Evolutionary conservation across 345 rosid genomes (phyloP).

Genomic region (Salix brachista): DNA sequence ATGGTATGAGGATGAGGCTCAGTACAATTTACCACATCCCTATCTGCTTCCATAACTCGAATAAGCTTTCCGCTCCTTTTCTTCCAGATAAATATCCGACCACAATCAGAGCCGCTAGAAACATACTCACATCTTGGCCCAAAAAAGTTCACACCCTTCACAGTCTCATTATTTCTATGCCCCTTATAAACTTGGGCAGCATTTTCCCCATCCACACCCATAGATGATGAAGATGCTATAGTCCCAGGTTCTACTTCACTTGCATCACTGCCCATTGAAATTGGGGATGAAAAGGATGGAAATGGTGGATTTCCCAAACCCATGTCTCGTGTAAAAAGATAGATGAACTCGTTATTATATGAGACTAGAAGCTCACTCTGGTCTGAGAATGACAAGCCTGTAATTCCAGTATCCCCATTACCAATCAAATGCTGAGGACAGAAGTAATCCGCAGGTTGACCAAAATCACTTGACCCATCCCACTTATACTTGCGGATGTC

Average conservation of each 20-base stretch:
- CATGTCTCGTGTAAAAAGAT: constrained; percentile 69
- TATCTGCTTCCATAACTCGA: constrained; percentile 79
- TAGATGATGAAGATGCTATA: constrained; percentile 21
- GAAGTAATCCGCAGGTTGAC: constrained; percentile 54
- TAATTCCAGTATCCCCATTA: constrained; percentile 55
- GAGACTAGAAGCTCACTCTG: constrained; percentile 90
- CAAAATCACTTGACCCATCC: constrained; percentile 51
- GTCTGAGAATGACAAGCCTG: constrained; percentile 85
- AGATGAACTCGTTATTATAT: constrained; percentile 67
- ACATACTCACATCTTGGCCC: constrained; percentile 91
- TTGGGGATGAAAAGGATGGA: constrained; percentile 25
- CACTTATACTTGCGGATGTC: constrained; percentile 69
- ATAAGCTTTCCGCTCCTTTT: constrained; percentile 71
- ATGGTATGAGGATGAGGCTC: constrained; percentile 72
- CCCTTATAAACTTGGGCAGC: constrained; percentile 69
- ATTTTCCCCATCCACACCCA: constrained; percentile 21
- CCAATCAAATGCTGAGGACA: constrained; percentile 75
- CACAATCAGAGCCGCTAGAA: constrained; percentile 96
- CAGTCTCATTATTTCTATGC: constrained; percentile 66
- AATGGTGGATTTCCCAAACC: constrained; percentile 61
- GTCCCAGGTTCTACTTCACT: constrained; percentile 26
- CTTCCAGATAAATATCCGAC: constrained; percentile 88
- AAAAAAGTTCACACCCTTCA: constrained; percentile 79
- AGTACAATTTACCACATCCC: constrained; percentile 71
- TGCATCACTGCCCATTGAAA: constrained; percentile 29